Percentiles rank a stretch among this genome's conserved stretches.
Evolutionary conservation across 2,329 filamentous ascomycete species (phyloP).

Genomic region (Colletotrichum sp.): DNA sequence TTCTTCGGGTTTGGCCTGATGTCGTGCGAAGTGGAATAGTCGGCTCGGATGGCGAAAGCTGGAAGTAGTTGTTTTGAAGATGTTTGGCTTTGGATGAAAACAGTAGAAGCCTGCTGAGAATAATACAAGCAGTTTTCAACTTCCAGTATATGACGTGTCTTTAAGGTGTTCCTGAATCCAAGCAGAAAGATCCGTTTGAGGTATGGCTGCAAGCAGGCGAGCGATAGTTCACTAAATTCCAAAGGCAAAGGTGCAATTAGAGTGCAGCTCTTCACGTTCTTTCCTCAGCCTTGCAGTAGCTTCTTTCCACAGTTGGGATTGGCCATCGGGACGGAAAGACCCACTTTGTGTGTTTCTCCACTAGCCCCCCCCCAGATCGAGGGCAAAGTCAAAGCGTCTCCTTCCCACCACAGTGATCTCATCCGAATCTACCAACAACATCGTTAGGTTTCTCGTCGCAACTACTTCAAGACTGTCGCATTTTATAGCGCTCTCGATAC

Average conservation of each 20-base stretch:
- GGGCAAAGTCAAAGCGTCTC: conserved; percentile 1
- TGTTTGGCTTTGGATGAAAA: neutral
- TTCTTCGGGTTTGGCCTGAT: neutral
- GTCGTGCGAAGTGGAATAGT: neutral
- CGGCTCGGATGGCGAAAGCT: neutral
- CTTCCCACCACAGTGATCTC: conserved; percentile 2
- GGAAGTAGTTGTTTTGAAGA: neutral
- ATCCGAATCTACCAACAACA: neutral
- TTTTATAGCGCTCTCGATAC: neutral
- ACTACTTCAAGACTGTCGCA: neutral
- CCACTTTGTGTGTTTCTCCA: neutral
- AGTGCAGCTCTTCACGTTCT: conserved; percentile 1
- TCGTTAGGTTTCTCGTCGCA: neutral
- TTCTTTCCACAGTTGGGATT: neutral
- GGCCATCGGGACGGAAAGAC: neutral
- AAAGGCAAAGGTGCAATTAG: neutral
- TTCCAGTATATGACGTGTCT: neutral
- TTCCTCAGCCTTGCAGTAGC: conserved; percentile 18
- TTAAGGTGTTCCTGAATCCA: neutral
- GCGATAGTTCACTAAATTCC: neutral
- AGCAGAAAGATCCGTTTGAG: neutral
- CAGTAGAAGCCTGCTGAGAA: neutral
- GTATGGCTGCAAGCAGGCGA: neutral
- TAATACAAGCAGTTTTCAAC: neutral
- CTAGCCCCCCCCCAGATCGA: neutral